These are phyloP conservation scores for Starmera quercuum DNA, from an alignment of 805 yeast species.

Conservation along the genomic window DNA sequence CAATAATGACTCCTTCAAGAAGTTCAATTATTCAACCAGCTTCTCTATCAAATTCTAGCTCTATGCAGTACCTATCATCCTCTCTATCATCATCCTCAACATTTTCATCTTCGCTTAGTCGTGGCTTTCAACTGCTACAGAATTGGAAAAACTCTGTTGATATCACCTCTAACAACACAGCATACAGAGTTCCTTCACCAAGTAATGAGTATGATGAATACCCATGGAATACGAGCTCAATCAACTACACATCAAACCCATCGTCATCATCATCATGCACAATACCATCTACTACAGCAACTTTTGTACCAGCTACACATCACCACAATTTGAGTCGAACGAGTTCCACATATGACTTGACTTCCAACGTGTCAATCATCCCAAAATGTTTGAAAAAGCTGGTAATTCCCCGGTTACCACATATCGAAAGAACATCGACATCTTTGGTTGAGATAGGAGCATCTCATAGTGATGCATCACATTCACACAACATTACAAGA, in stretches of 20 bases:
- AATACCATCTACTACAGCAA: not conserved
- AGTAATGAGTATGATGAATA: constrained; percentile 31
- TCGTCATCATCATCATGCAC: constrained; percentile 4
- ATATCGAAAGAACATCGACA: constrained; percentile 15
- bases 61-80: constrained; percentile 30
- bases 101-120: constrained; percentile 25
- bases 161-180: constrained; percentile 21
- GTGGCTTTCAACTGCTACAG: constrained; percentile 15
- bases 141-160: constrained; percentile 18
- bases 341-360: constrained; percentile 3
- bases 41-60: constrained; percentile 27
- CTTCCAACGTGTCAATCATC: constrained; percentile 11
- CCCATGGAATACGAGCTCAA: too few species aligned
- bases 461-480: constrained; percentile 7
- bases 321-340: constrained; percentile 2
- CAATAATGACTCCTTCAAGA: constrained; percentile 23
- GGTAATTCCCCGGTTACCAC: constrained; percentile 19
- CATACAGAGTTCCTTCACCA: constrained; percentile 28
- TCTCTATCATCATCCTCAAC: constrained; percentile 27
- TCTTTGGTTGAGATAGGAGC: constrained; percentile 8
- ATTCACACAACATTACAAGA: constrained; percentile 2
- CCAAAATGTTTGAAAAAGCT: constrained; percentile 20
- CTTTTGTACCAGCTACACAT: not conserved
- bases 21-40: constrained; percentile 25
- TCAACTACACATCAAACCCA: not conserved